Base-by-base conservation (phyloP, 371 early-diverging fungal genomes). In the Apophysomyces trapeziformis region DNA sequence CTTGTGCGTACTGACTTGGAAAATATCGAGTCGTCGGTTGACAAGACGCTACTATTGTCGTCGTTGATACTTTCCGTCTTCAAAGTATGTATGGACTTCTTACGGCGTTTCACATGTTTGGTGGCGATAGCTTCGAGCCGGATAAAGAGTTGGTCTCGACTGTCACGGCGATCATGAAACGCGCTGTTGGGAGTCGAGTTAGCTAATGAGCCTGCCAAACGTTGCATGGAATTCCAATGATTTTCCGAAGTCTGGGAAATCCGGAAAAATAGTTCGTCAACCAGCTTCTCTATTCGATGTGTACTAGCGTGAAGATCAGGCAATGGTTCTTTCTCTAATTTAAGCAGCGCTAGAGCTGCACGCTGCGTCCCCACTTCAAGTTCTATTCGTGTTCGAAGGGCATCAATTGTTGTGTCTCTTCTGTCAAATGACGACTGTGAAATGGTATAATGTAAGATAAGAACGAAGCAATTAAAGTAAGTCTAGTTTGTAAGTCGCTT, bases 161-260 rank as follows among this genome's bases (percentile, higher is more conserved):
- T 38, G 11, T 14, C 26, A 38, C 7, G 13, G 32, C 13, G 26
- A 32, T 18, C 26, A 11, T 41, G 46, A 35, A 21, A 35, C 36
- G 16, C 16, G 35, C 32, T 38, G 36, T 13, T 26, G 26, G 57
- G 26, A 21, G 21, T 6, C 16, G 4, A 45, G 13, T 47, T 38
- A 1, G 72, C 68, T 57, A 72, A 47, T 5, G 72, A 65, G 2
- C 72, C 72, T 4, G 72, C 72, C 57, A 72, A n/a, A 36, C 68
- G 72, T 38, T 68, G 64, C n/a, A 72, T 47, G 44, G 64, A 68
- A 14, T 57, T 57, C 60, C 54, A 50, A 18, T 50, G 54, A 21
- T 21, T 50, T 50, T 50, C 54, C 21, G 54, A 50, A 18, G 21
- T 4, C 21, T 50, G 7, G 9, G 54, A 18, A 7, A 50, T 21